Base-by-base conservation (phyloP, 2,329 filamentous ascomycete genomes). In the Diplodia intermedia region DNA sequence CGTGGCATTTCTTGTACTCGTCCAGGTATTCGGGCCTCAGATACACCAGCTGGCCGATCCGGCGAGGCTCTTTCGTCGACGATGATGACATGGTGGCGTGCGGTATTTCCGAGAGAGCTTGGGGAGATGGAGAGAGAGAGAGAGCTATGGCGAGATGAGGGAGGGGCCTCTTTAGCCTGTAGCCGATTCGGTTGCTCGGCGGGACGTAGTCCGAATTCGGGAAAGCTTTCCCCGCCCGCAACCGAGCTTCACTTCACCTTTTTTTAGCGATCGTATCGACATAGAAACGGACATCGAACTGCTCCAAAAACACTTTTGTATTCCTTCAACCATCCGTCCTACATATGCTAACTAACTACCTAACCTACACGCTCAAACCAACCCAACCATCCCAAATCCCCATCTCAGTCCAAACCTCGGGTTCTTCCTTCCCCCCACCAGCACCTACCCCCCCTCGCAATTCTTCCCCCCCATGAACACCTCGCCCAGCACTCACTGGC, bases 1-100 rank as follows among this genome's bases (percentile, higher is more conserved):
- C 88, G 75, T 94, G 91, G 70, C 87, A 89, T 73, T 89, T 85
- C 77, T 92, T 93, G 81, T 94, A 94, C 71, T 88, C 86, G 26
- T 86, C 85, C 15, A 90, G 81, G 70, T 82, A 86, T 70, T 90
- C 87, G 14, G 88, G 87, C 79, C 89, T 91, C 67, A 94, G 85
- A 75, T 88, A 89, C 66, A 94, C 84, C 71, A 92, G 90, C 78
- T 93, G 91, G 49, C 86, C 90, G 72, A 93, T 85, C 69, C 90
- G 86, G 4, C 83, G 82, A 56, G 75, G 69, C n/a, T 62, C 57
- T 36, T 62, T 31, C 11, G 60, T n/a, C 3, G 60, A 52, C 5
- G 60, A 26, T 26, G 23, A 26, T 26, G 23, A 63, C 60, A 63
- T 63, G 4, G 3, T 29, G 11, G 18, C 23, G 11, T 23, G 43